These are phyloP conservation scores for Pseudozyma sp. DNA, from an alignment of 1,284 basidiomycete genomes.

Conservation along the genomic window DNA sequence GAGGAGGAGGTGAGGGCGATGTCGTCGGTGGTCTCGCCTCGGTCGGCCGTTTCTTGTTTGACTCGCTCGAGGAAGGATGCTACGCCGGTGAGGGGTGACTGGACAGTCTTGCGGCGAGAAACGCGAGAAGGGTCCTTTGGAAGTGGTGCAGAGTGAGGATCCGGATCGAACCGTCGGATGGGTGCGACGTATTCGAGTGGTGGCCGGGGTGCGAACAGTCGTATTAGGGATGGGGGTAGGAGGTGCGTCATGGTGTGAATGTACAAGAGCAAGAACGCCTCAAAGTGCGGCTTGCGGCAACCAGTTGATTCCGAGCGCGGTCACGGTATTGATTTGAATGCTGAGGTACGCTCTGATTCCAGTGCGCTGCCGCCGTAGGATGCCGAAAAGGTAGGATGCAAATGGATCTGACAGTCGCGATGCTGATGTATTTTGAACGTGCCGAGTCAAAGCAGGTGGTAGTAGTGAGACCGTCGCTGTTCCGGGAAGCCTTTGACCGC, in stretches of 20 bases:
- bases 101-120: constrained; percentile 29
- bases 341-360: no score
- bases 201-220: constrained; percentile 65
- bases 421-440: no score
- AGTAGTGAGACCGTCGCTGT: no score
- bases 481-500: no score
- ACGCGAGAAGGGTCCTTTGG: constrained; percentile 24
- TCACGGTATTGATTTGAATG: no score
- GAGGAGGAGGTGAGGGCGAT: constrained; percentile 37
- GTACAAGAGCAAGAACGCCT: not conserved
- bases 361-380: no score
- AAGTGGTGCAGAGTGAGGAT: constrained; percentile 43
- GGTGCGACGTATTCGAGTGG: constrained; percentile 54
- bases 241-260: constrained; percentile 61
- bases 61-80: constrained; percentile 58
- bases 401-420: no score
- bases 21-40: constrained; percentile 59
- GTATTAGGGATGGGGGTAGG: constrained; percentile 63
- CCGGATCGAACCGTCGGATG: constrained; percentile 39
- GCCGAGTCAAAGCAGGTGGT: no score
- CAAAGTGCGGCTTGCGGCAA: not conserved
- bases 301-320: not conserved
- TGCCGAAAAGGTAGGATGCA: no score
- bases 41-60: constrained; percentile 59
- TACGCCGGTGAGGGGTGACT: constrained; percentile 57